Conservation (phyloP, 306 rosid genomes). For the Sindora glabra region DNA sequence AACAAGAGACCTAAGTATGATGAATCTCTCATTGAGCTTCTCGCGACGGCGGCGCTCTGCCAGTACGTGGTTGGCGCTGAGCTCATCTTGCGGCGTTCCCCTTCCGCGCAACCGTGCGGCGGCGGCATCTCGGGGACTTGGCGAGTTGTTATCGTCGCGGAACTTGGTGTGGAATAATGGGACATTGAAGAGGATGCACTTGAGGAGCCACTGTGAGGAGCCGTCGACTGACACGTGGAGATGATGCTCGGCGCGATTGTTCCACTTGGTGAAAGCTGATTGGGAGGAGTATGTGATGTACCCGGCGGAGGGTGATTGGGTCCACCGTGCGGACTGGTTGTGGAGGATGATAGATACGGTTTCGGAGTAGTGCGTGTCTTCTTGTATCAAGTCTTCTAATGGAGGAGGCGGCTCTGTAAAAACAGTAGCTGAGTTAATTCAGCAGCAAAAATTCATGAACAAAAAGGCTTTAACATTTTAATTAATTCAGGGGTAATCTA, state of each 20-base stretch:
- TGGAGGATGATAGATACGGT: constrained; percentile 68
- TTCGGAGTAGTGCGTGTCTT: constrained; percentile 76
- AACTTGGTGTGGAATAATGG: constrained; percentile 74
- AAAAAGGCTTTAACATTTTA: no score
- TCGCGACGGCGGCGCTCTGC: constrained; percentile 81
- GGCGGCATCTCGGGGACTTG: constrained; percentile 24
- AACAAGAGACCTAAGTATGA: constrained; percentile 65
- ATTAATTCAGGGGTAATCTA: no score
- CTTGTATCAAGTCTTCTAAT: constrained; percentile 48
- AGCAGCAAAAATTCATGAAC: no score
- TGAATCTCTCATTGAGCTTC: constrained; percentile 77
- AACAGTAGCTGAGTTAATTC: not conserved
- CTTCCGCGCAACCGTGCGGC: constrained; percentile 31
- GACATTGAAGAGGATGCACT: constrained; percentile 56
- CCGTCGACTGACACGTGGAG: constrained; percentile 12
- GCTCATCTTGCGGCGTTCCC: constrained; percentile 67
- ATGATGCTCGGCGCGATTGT: constrained; percentile 11
- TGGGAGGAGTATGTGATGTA: constrained; percentile 32
- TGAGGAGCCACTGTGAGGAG: constrained; percentile 64
- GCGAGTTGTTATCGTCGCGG: no score
- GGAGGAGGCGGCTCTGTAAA: constrained; percentile 18
- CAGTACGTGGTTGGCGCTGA: constrained; percentile 74
- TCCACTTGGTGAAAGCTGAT: constrained; percentile 67
- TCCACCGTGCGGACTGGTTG: constrained; percentile 38
- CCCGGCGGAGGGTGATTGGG: constrained; percentile 23